Conservation (phyloP, 352 stramenopile genomes). For the Globisporangium orthogonon region DNA sequence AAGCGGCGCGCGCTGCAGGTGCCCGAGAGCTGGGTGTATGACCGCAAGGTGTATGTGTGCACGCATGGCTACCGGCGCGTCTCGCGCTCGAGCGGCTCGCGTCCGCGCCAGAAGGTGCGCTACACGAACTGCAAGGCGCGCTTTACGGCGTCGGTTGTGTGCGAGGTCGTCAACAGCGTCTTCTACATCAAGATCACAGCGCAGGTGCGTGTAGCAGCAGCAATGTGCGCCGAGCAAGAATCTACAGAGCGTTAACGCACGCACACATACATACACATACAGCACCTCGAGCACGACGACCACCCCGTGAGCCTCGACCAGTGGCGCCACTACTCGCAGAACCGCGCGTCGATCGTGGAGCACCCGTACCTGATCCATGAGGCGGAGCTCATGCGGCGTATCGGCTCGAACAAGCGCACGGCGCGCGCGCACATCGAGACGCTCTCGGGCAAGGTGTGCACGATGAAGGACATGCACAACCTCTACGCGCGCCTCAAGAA, state of each 20-base stretch:
- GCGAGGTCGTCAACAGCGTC: slow-evolving; percentile 40
- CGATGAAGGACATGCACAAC: slow-evolving; percentile 83
- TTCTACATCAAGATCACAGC: slow-evolving; percentile 65
- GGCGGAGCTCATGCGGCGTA: slow-evolving; percentile 60
- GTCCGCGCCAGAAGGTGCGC: slow-evolving; percentile 57
- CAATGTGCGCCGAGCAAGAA: too few relatives aligned
- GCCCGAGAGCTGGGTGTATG: slow-evolving; percentile 52
- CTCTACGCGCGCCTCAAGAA: slow-evolving; percentile 57
- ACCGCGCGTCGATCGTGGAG: slow-evolving; percentile 59
- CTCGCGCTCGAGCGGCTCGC: slow-evolving; percentile 53
- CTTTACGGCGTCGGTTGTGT: slow-evolving; percentile 58
- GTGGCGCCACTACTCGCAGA: slow-evolving; percentile 78
- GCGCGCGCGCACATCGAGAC: slow-evolving; percentile 57
- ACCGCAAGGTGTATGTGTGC: slow-evolving; percentile 75
- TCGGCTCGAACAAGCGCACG: slow-evolving; percentile 63
- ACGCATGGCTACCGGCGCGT: slow-evolving; percentile 68
- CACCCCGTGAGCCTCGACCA: slow-evolving; percentile 58
- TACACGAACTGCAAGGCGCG: slow-evolving; percentile 62
- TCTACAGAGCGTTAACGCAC: not conserved
- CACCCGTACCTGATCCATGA: slow-evolving; percentile 69
- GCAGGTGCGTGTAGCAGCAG: slow-evolving; percentile 6
- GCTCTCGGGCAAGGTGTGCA: slow-evolving; percentile 60
- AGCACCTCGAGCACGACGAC: slow-evolving; percentile 60
- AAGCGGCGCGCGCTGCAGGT: slow-evolving; percentile 65
- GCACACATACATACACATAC: not conserved